Evolutionary conservation across 169 alveolate species (phyloP).

Genomic region (Plasmodium vivax): DNA sequence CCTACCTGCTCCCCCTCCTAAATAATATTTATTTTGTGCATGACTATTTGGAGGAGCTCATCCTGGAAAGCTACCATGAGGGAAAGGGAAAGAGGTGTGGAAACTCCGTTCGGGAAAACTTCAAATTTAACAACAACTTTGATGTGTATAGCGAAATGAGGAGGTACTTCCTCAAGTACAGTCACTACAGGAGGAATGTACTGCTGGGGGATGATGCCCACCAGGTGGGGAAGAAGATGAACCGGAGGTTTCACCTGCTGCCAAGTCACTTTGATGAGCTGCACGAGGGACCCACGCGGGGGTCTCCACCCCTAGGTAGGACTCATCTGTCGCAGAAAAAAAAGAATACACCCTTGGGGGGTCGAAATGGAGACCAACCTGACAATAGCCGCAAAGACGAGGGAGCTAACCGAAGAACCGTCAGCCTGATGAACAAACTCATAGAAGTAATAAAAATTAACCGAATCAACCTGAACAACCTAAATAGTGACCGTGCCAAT

Average conservation of each 20-base stretch:
- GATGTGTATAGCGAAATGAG: slow-evolving; percentile 74
- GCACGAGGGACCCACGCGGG: not conserved
- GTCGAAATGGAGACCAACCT: not conserved
- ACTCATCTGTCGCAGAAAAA: not conserved
- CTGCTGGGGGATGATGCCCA: slow-evolving; percentile 26
- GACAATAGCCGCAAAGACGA: not conserved
- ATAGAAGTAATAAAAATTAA: slow-evolving; percentile 65
- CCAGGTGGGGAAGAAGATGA: slow-evolving; percentile 18
- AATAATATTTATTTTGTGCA: slow-evolving; percentile 83
- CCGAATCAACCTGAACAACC: slow-evolving; percentile 29
- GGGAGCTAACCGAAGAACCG: no score
- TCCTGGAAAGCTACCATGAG: slow-evolving; percentile 18
- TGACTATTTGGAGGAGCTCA: slow-evolving; percentile 80
- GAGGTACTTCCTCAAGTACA: slow-evolving; percentile 56
- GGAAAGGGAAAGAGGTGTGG: not conserved
- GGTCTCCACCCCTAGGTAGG: not conserved
- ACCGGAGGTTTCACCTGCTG: slow-evolving; percentile 21
- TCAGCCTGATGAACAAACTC: slow-evolving; percentile 53
- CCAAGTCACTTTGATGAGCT: slow-evolving; percentile 19
- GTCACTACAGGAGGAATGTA: slow-evolving; percentile 46
- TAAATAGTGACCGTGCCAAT: slow-evolving; percentile 32
- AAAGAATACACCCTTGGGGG: not conserved
- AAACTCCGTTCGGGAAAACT: slow-evolving; percentile 30
- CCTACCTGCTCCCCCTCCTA: slow-evolving; percentile 82
- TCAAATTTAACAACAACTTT: slow-evolving; percentile 69